phyloP scores from a whole-genome alignment of 768 basidiomycete species.

The Mycena floridula region DNA sequence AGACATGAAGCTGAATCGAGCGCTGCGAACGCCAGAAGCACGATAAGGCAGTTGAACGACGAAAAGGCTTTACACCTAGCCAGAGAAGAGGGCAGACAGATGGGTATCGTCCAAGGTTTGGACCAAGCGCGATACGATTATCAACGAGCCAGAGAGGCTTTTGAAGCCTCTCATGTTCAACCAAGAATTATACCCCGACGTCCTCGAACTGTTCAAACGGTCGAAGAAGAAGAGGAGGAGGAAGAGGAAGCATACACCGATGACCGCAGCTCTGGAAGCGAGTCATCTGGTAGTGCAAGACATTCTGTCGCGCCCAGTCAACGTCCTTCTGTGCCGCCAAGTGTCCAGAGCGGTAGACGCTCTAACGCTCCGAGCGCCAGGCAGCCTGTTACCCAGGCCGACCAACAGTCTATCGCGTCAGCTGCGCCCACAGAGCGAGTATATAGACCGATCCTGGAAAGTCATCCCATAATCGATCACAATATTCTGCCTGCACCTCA shows the following conservation, averaged over 20 bases:
- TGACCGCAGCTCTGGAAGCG: slow-evolving; percentile 1
- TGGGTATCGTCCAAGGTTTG: slow-evolving; percentile 36
- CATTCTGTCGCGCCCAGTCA: not conserved
- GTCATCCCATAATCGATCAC: not conserved
- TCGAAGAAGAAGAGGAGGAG: not conserved
- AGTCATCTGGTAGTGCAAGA: not conserved
- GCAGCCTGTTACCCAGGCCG: slow-evolving; percentile 1
- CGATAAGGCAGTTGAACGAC: slow-evolving; percentile 31
- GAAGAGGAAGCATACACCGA: not conserved
- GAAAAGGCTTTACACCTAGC: slow-evolving; percentile 31
- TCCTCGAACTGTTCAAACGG: not conserved
- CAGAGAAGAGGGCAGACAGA: slow-evolving; percentile 33
- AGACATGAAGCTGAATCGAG: slow-evolving; percentile 35
- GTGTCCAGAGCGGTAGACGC: not conserved
- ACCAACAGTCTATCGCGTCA: not conserved
- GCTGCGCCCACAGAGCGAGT: not conserved
- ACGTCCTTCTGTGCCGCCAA: not conserved
- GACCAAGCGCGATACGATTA: slow-evolving; percentile 12
- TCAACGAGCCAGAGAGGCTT: not conserved
- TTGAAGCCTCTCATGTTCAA: not conserved
- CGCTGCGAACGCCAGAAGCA: slow-evolving; percentile 30
- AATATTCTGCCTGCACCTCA: not conserved
- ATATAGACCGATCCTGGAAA: not conserved
- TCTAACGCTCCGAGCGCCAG: not conserved
- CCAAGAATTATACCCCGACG: too few relatives aligned